Base-by-base conservation (phyloP, 371 early-diverging fungal species). In the Cokeromyces recurvatus region DNA sequence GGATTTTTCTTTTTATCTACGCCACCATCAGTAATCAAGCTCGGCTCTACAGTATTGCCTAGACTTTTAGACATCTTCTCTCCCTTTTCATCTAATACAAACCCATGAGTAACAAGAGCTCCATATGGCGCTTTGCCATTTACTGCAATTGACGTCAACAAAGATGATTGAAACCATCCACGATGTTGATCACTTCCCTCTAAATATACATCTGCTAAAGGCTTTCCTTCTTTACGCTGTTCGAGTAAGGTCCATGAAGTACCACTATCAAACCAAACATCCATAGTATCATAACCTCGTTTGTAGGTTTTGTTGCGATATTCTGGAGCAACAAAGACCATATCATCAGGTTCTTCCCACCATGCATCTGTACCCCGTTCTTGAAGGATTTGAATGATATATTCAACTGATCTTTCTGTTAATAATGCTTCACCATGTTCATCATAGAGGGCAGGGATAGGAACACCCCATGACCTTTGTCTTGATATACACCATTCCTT, bases 101-200 rank as follows among this genome's bases (percentile, higher is more conserved):
- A 95, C 16, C 98, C 98, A 56, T 95, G 96, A 0, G 94, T 92
- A 46, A 95, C 74, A 39, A 95, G 67, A 12, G 88, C 84, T 20
- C 80, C 78, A 66, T 86, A 96, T 3, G 97, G 94, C 0, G 89
- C 77, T 35, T 84, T 79, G 6, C 85, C 83, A 24, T 82, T 84
- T 12, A 87, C 61, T 6, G 94, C 90, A 27, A 90, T 84, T 8
- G 90, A 87, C 10, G 94, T 90, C 34, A 95, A 73, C 38, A 95
- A 75, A 0, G 95, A 90, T 3, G 95, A 94, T 58, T 96, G 95
- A 70, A 97, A 97, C 98, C 98, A 97, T 12, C 97, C 98, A 41
- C 98, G 77, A 59, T 95, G 94, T 63, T 97, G 98, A 63, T 97
- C 97, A 46, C 88, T 84, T 8, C 98, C 98, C 66, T 94, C 95